These are phyloP conservation scores for Penicillium samsonianum DNA, from an alignment of 495 filamentous ascomycete species.

Conservation along the genomic window DNA sequence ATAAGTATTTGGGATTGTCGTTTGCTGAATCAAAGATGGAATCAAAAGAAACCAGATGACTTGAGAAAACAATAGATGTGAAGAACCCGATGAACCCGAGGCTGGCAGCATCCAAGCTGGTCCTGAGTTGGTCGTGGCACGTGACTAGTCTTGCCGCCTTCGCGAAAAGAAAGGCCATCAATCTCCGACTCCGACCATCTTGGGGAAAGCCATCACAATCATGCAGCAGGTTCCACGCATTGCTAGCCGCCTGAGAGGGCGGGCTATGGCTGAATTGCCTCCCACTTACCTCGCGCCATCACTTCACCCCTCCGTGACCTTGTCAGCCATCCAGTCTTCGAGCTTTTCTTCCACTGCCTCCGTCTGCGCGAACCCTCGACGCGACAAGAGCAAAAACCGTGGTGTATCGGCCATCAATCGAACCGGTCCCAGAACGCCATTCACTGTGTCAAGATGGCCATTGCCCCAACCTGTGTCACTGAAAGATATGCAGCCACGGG, in stretches of 20 bases:
- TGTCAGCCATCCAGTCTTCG: slow-evolving; percentile 37
- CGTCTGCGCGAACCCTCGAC: slow-evolving; percentile 36
- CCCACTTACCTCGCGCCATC: slow-evolving; percentile 49
- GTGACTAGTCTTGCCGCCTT: slow-evolving; percentile 20
- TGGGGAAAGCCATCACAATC: slow-evolving; percentile 23
- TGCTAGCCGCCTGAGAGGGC: slow-evolving; percentile 19
- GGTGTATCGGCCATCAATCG: slow-evolving; percentile 78
- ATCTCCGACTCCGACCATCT: slow-evolving; percentile 15
- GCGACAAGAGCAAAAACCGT: slow-evolving; percentile 54
- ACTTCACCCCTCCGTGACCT: slow-evolving; percentile 41
- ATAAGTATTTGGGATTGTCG: no score
- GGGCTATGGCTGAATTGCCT: slow-evolving; percentile 42
- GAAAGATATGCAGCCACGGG: slow-evolving; percentile 44
- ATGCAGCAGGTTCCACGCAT: slow-evolving; percentile 40
- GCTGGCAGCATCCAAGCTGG: neutral
- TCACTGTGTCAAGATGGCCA: slow-evolving; percentile 67
- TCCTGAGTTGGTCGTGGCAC: slow-evolving; percentile 9
- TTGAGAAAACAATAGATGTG: neutral
- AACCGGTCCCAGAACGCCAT: slow-evolving; percentile 69
- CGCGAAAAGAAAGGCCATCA: slow-evolving; percentile 27
- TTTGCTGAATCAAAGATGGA: neutral
- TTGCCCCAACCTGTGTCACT: slow-evolving; percentile 69
- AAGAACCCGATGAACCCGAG: slow-evolving; percentile 4
- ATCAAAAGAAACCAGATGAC: neutral
- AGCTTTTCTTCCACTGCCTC: slow-evolving; percentile 49